Evolutionary conservation across 768 basidiomycete species (phyloP).

Genomic region (Tylopilus sp.): DNA sequence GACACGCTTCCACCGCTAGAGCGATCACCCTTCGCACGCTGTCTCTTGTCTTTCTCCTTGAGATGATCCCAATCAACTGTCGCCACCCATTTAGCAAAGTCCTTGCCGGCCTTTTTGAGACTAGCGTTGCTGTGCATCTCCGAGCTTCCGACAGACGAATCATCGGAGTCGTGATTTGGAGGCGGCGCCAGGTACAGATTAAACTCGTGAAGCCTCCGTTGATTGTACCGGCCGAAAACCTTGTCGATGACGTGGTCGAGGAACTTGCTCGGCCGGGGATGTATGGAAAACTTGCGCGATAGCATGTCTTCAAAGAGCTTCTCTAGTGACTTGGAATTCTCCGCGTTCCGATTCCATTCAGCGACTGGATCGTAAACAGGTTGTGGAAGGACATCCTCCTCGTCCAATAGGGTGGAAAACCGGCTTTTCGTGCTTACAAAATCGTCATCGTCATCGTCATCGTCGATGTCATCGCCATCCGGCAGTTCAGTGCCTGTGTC

Average conservation of each 20-base stretch:
- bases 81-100: conserved; percentile 35
- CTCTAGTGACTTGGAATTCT: conserved; percentile 49
- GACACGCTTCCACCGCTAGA: conserved; percentile 26
- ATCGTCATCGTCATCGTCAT: conserved; percentile 35
- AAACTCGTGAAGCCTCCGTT: conserved; percentile 43
- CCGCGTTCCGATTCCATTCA: conserved; percentile 41
- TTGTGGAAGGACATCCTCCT: conserved; percentile 15
- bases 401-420: conserved; percentile 23
- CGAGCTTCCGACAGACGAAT: conserved; percentile 22
- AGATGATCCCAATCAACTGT: conserved; percentile 35
- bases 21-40: conserved; percentile 20
- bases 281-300: conserved; percentile 44
- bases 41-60: conserved; percentile 27
- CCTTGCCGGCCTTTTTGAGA: conserved; percentile 31
- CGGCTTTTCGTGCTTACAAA: conserved; percentile 31
- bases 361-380: conserved; percentile 23
- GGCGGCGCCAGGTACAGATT: conserved; percentile 59
- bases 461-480: conserved; percentile 15
- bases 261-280: conserved; percentile 50
- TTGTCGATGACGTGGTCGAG: conserved; percentile 42
- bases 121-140: conserved; percentile 22
- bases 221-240: conserved; percentile 50
- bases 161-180: conserved; percentile 17
- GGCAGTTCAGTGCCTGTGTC: conserved; percentile 17
- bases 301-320: conserved; percentile 60